Evolutionary conservation across 345 rosid species (phyloP).

Genomic region (Mallotus nudiflorus): DNA sequence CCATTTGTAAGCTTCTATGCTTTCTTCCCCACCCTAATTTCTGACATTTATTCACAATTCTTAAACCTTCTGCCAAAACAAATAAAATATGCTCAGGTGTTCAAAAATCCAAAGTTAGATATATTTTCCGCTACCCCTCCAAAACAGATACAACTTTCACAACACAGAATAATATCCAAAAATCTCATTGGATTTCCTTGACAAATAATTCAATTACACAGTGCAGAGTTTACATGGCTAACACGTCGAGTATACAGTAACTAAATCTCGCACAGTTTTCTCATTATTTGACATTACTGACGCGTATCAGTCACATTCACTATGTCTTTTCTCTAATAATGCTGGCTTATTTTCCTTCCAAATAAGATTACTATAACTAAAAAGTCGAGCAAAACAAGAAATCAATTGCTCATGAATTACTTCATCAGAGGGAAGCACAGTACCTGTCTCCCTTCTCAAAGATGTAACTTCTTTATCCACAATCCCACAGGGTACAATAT

Average conservation of each 20-base stretch:
- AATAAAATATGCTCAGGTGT: not conserved
- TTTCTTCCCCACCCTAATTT: not conserved
- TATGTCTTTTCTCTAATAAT: conserved; percentile 29
- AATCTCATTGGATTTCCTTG: conserved; percentile 3
- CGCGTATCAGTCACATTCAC: conserved; percentile 17
- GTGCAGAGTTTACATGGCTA: not conserved
- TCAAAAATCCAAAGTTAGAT: conserved; percentile 2
- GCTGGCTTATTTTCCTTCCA: conserved; percentile 46
- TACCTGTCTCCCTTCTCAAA: conserved; percentile 65
- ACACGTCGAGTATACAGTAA: conserved; percentile 11
- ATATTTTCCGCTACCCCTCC: not conserved
- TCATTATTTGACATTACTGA: conserved; percentile 27
- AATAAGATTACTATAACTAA: conserved; percentile 50
- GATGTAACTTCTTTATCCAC: conserved; percentile 81
- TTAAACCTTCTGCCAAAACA: not conserved
- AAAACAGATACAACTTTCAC: conserved; percentile 1
- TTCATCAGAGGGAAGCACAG: conserved; percentile 62
- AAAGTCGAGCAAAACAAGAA: conserved; percentile 60
- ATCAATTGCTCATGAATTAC: conserved; percentile 73
- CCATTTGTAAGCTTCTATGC: too few species aligned
- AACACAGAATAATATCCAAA: not conserved
- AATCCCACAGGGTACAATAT: conserved; percentile 92
- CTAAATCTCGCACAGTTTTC: conserved; percentile 14
- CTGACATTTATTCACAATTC: not conserved
- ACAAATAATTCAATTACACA: conserved; percentile 2